Percentiles rank a stretch among this genome's conserved stretches.
Conservation (phyloP, 1,139 yeast genomes). For the Saccharomyces hybrid region DNA sequence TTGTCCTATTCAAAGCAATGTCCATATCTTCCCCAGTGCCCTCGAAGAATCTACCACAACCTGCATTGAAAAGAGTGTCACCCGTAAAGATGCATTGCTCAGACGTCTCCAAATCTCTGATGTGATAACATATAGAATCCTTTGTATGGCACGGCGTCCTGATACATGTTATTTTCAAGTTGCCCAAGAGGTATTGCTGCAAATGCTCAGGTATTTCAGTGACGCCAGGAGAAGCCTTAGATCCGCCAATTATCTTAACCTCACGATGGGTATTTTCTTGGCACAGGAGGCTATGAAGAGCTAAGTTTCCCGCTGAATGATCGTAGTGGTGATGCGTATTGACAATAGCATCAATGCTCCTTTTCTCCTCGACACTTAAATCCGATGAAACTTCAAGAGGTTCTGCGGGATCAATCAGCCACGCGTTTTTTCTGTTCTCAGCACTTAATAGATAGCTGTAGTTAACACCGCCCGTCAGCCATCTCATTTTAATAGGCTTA, state of each 20-base stretch:
- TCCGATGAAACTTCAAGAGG: slow-evolving; percentile 49
- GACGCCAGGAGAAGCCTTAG: slow-evolving; percentile 31
- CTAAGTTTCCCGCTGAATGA: slow-evolving; percentile 82
- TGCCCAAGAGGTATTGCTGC: slow-evolving; percentile 42
- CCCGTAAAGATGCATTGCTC: no score
- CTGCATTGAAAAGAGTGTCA: slow-evolving; percentile 80
- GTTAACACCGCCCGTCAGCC: slow-evolving; percentile 84
- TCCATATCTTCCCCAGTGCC: slow-evolving; percentile 83
- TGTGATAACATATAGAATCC: no score
- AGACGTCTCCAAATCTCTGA: no score
- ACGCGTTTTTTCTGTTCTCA: slow-evolving; percentile 56
- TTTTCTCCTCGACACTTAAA: slow-evolving; percentile 32
- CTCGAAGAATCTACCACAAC: slow-evolving; percentile 96
- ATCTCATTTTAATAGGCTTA: slow-evolving; percentile 80
- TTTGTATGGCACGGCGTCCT: slow-evolving; percentile 35
- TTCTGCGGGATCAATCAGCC: slow-evolving; percentile 91
- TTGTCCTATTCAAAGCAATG: slow-evolving; percentile 52
- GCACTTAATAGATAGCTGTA: slow-evolving; percentile 77
- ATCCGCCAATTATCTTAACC: slow-evolving; percentile 66
- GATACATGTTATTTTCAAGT: slow-evolving; percentile 54
- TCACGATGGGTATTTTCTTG: slow-evolving; percentile 39
- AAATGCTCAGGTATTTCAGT: slow-evolving; percentile 32
- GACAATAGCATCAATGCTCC: slow-evolving; percentile 61
- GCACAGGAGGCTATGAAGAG: slow-evolving; percentile 30
- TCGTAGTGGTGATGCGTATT: slow-evolving; percentile 96